Conservation (phyloP, 1,284 basidiomycete genomes). For the Trichosporon ovoides region DNA sequence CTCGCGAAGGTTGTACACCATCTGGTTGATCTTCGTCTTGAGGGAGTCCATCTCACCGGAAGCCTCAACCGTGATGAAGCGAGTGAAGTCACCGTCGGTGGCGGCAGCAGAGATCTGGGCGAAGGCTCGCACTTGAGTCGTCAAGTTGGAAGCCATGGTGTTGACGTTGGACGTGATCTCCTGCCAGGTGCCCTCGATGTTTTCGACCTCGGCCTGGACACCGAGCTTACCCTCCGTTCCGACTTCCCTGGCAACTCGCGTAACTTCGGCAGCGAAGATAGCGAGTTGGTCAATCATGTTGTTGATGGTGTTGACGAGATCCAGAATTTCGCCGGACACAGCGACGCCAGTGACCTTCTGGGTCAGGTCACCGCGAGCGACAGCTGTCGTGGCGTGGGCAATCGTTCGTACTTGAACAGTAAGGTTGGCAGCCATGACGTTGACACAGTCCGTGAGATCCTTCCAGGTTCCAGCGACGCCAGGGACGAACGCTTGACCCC, state of each 20-base stretch:
- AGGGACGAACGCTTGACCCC: slow-evolving; percentile 83
- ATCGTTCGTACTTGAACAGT: slow-evolving; percentile 94
- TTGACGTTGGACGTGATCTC: slow-evolving; percentile 95
- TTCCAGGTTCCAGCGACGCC: slow-evolving; percentile 91
- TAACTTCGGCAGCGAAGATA: slow-evolving; percentile 90
- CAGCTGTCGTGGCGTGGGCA: slow-evolving; percentile 90
- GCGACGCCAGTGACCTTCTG: slow-evolving; percentile 89
- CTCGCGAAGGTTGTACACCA: slow-evolving; percentile 97
- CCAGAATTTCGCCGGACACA: slow-evolving; percentile 91
- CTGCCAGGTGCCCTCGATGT: slow-evolving; percentile 96
- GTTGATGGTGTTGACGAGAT: slow-evolving; percentile 75
- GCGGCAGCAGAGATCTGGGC: slow-evolving; percentile 98
- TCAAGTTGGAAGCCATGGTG: slow-evolving; percentile 91
- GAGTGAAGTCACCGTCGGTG: slow-evolving; percentile 97
- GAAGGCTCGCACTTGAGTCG: slow-evolving; percentile 97
- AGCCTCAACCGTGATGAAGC: slow-evolving; percentile 98
- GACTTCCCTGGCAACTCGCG: slow-evolving; percentile 90
- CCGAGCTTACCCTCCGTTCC: slow-evolving; percentile 95
- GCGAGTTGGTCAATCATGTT: slow-evolving; percentile 93
- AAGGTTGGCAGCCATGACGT: slow-evolving; percentile 61
- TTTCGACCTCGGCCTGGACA: slow-evolving; percentile 94
- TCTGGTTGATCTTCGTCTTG: slow-evolving; percentile 86
- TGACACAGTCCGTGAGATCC: slow-evolving; percentile 91
- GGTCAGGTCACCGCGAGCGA: slow-evolving; percentile 87
- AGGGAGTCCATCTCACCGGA: slow-evolving; percentile 98